Base-by-base conservation (phyloP, 1,284 basidiomycete species). In the Coniferiporia weirii region DNA sequence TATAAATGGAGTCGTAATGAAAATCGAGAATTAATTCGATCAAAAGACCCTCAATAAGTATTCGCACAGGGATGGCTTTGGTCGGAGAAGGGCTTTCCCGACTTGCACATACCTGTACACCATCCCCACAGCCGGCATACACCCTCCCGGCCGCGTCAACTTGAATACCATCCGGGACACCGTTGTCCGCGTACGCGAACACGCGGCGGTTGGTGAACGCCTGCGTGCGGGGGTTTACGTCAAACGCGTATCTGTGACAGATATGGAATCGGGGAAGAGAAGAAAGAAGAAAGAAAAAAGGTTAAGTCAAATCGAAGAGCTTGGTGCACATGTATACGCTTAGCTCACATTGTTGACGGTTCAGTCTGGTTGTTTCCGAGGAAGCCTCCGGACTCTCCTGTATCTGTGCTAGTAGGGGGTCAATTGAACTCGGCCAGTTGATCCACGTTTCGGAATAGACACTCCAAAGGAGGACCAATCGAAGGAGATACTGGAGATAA, bases 111-210 rank as follows among this genome's bases (percentile, higher is more conserved):
- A 83, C 77, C 66, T 89, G 81, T 1, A 88, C 82, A 47, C 90
- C 91, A 64, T 93, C 90, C 3, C 82, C 85, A 61, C 78, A 80
- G 2, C 85, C 85, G 15, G 82, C 75, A 66, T 88, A 90, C 1
- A 91, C 78, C 65, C 90, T 89, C 2, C 87, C 88, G 1, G 77
- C 66, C 0, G 71, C 72, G 66, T 92, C 88, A 34, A 76, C 70
- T 64, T 81, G 79, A 35, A 83, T 67, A 15, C 80, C 82, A 63
- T 83, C 82, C 0, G 88, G 82, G 20, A 87, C 67, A 2, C 88
- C 87, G 12, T 83, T 76, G 65, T 88, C 84, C 27, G 76, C 68
- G 65, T 83, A 90, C 2, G 90, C 88, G 66, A 93, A 89, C 7
- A 87, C 76, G 15, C 85, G 79, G 32, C 86, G 80, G 66, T 90